Percentiles rank a stretch among this genome's conserved stretches.
phyloP scores from a whole-genome alignment of 306 rosid species.

The Corylus americana region DNA sequence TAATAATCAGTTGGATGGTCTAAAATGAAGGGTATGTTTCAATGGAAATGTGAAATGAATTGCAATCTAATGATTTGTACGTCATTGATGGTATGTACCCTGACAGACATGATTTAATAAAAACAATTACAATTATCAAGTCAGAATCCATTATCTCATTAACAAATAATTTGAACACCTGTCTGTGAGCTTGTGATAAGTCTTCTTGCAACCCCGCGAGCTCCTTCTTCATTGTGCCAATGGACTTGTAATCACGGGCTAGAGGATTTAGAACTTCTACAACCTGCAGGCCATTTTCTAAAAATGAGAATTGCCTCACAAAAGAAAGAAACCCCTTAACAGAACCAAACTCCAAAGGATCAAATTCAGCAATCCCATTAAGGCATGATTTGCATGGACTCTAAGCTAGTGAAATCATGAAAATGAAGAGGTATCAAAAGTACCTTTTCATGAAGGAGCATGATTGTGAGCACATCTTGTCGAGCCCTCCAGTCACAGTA shows the following conservation, averaged over 20 bases:
- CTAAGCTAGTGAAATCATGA: background rate
- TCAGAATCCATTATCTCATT: background rate
- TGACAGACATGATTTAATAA: background rate
- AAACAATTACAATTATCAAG: background rate
- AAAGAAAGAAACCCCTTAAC: background rate
- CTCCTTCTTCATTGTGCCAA: slow-evolving; percentile 90
- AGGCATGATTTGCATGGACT: background rate
- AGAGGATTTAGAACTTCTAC: slow-evolving; percentile 85
- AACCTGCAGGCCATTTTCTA: slow-evolving; percentile 37
- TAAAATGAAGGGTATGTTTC: background rate
- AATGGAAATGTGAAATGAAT: background rate
- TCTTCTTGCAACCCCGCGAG: slow-evolving; percentile 91
- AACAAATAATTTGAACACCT: slow-evolving; percentile 42
- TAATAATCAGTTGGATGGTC: slow-evolving; percentile 2
- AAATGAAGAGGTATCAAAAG: background rate
- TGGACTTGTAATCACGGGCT: slow-evolving; percentile 88
- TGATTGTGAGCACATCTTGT: slow-evolving; percentile 87
- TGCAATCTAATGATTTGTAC: background rate
- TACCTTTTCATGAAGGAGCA: slow-evolving; percentile 98
- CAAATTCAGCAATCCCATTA: background rate
- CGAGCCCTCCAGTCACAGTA: slow-evolving; percentile 99
- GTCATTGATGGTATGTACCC: background rate
- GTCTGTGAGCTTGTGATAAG: slow-evolving; percentile 77
- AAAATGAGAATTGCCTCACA: background rate
- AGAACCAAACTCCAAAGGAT: background rate